Percentiles rank a stretch among this genome's conserved stretches.
phyloP scores from a whole-genome alignment of 768 basidiomycete genomes.

The Macrolepiota albuminosa region DNA sequence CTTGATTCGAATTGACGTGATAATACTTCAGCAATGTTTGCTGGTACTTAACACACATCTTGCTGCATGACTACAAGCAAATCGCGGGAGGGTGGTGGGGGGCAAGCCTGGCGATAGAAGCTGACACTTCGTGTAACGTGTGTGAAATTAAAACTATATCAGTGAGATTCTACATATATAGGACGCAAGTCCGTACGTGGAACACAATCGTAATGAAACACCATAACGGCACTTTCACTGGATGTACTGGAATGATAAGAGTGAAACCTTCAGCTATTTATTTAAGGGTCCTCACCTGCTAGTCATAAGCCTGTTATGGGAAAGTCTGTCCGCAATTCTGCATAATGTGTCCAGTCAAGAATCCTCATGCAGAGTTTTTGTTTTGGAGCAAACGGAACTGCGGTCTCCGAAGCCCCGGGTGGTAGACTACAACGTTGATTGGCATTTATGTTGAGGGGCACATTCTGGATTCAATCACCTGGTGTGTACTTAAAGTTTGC shows the following conservation, averaged over 20 bases:
- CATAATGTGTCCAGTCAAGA: constrained; percentile 67
- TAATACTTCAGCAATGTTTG: not conserved
- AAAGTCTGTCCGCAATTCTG: constrained; percentile 68
- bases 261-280: not conserved
- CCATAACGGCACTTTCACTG: constrained; percentile 1
- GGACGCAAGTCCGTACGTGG: not conserved
- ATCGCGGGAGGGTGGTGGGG: not conserved
- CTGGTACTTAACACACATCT: not conserved
- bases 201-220: not conserved
- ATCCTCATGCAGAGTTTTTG: constrained; percentile 60
- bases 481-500: constrained; percentile 74
- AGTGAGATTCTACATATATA: not conserved
- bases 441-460: not conserved
- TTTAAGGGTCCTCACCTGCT: constrained; percentile 46
- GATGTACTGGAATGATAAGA: constrained; percentile 18
- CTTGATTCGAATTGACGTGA: not conserved
- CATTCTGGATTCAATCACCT: constrained; percentile 44
- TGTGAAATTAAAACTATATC: not conserved
- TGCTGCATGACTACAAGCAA: not conserved
- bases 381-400: constrained; percentile 70
- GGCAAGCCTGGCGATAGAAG: not conserved
- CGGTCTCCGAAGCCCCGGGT: constrained; percentile 90
- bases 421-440: constrained; percentile 40
- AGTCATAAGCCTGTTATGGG: constrained; percentile 66
- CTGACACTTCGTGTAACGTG: not conserved